Percentiles rank a stretch among this genome's conserved stretches.
phyloP scores from a whole-genome alignment of 352 stramenopile species.

The Pythium sp. region DNA sequence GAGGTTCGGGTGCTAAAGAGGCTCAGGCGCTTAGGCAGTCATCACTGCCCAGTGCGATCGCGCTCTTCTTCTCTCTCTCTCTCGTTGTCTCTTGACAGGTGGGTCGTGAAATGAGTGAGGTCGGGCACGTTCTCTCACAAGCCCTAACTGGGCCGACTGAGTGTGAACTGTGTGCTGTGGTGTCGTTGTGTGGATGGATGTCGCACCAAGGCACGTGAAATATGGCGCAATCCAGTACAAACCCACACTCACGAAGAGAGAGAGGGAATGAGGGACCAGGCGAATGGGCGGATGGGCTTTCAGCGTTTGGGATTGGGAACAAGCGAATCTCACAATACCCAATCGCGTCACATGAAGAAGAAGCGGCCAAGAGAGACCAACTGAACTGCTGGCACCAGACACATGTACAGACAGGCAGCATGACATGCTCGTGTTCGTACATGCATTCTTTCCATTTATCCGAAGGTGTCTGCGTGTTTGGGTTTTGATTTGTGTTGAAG shows the following conservation, averaged over 20 bases:
- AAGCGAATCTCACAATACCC: background rate
- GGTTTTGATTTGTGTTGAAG: background rate
- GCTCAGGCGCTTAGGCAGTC: slow-evolving; percentile 26
- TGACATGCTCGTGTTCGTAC: background rate
- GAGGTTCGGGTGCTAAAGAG: background rate
- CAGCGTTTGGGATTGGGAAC: background rate
- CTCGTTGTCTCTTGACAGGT: slow-evolving; percentile 9
- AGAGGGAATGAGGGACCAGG: background rate
- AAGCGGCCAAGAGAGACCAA: background rate
- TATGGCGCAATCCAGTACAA: slow-evolving; percentile 12
- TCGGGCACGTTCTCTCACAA: background rate
- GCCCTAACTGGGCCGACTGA: background rate
- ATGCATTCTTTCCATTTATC: background rate
- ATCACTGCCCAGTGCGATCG: slow-evolving; percentile 17
- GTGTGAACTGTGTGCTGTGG: background rate
- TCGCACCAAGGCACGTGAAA: slow-evolving; percentile 15
- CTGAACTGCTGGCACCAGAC: background rate
- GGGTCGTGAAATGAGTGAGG: background rate
- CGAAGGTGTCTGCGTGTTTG: background rate
- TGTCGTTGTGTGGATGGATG: slow-evolving; percentile 13
- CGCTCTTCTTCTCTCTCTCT: background rate
- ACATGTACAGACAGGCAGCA: background rate
- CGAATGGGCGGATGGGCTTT: background rate
- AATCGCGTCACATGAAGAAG: background rate
- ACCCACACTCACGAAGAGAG: slow-evolving; percentile 14